Conservation (phyloP, 108 stramenopile species). For the Fragilaria crotonensis region DNA sequence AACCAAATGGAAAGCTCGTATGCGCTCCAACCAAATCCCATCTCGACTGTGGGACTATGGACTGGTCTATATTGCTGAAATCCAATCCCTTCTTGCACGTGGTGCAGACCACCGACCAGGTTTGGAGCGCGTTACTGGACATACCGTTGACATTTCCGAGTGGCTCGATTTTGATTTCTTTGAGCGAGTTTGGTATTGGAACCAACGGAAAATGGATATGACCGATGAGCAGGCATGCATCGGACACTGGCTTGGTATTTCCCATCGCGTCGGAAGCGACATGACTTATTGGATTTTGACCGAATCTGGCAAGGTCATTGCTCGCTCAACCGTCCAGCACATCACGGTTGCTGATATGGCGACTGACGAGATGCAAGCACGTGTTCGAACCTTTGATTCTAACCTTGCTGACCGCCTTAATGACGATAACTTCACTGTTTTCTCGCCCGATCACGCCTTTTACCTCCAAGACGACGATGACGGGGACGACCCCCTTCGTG, state of each 20-base stretch:
- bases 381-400: slow-evolving; percentile 4
- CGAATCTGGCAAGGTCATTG: slow-evolving; percentile 18
- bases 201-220: slow-evolving; percentile 4
- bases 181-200: slow-evolving; percentile 24
- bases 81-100: neutral
- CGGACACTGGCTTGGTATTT: slow-evolving; percentile 29
- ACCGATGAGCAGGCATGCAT: no score
- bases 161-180: slow-evolving; percentile 35
- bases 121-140: slow-evolving; percentile 19
- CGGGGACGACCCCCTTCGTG: slow-evolving; percentile 7
- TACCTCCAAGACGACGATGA: slow-evolving; percentile 18
- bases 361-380: slow-evolving; percentile 2
- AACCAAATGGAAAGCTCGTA: slow-evolving; percentile 3
- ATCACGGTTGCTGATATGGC: slow-evolving; percentile 12
- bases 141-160: slow-evolving; percentile 34
- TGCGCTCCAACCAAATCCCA: neutral
- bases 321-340: slow-evolving; percentile 14
- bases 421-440: neutral
- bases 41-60: slow-evolving; percentile 3
- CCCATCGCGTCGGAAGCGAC: slow-evolving; percentile 29
- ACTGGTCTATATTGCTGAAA: neutral
- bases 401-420: slow-evolving; percentile 11
- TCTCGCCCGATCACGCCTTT: neutral
- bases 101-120: neutral
- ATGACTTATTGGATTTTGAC: slow-evolving; percentile 32